Percentiles rank a stretch among this genome's conserved stretches.
Evolutionary conservation across 164 flowering plant genomes (phyloP).

Genomic region (Taxillus chinensis): DNA sequence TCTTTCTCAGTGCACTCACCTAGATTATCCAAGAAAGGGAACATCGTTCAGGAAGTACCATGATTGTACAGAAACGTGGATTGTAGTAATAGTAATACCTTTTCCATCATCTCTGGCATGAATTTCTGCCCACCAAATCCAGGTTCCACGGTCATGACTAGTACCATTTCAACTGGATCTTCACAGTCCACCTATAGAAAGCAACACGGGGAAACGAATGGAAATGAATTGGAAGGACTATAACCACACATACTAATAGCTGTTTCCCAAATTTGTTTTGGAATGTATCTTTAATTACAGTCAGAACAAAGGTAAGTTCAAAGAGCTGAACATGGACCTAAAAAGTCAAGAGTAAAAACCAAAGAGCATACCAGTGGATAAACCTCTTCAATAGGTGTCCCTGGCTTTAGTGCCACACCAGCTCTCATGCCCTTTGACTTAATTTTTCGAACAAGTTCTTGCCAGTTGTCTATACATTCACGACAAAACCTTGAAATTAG

Average conservation of each 20-base stretch:
- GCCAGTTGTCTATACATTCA: slow-evolving; percentile 70
- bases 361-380: slow-evolving; percentile 61
- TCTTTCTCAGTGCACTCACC: slow-evolving; percentile 73
- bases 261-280: no score
- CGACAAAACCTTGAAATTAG: slow-evolving; percentile 1
- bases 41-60: neutral
- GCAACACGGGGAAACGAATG: neutral
- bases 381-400: slow-evolving; percentile 88
- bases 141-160: slow-evolving; percentile 99
- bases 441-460: slow-evolving; percentile 60
- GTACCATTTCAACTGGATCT: slow-evolving; percentile 90
- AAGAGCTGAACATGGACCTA: neutral
- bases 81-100: slow-evolving; percentile 35
- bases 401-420: slow-evolving; percentile 89
- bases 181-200: slow-evolving; percentile 55
- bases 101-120: slow-evolving; percentile 94
- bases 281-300: neutral
- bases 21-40: slow-evolving; percentile 14
- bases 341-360: no score
- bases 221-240: no score
- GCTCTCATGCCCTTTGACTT: slow-evolving; percentile 86
- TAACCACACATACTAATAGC: neutral
- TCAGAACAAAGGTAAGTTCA: neutral
- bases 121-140: slow-evolving; percentile 99
- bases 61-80: neutral